Evolutionary conservation across 1,284 basidiomycete species (phyloP).

Genomic region (Austroboletus sp.): DNA sequence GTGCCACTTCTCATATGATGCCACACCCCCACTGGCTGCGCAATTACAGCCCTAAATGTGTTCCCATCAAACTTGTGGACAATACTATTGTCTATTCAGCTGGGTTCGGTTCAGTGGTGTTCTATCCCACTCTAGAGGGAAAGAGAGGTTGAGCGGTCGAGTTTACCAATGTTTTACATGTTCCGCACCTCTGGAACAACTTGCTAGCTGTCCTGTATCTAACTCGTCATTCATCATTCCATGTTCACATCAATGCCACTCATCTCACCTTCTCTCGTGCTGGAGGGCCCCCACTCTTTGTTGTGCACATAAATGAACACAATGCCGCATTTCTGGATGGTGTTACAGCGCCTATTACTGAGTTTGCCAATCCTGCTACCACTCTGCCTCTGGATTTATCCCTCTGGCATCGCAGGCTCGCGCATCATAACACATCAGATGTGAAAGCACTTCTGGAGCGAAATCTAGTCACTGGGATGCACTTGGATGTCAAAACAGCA

Average conservation of each 20-base stretch:
- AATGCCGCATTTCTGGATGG: not conserved
- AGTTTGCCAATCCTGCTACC: too few relatives aligned
- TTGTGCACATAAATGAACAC: not conserved
- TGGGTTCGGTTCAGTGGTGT: not conserved
- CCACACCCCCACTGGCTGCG: too few relatives aligned
- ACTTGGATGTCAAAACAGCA: not conserved
- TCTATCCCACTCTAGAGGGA: not conserved
- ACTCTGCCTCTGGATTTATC: constrained; percentile 9
- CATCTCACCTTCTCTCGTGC: not conserved
- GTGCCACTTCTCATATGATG: too few relatives aligned
- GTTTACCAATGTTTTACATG: too few relatives aligned
- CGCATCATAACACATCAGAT: too few relatives aligned
- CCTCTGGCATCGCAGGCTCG: too few relatives aligned
- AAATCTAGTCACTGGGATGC: too few relatives aligned
- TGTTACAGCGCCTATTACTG: too few relatives aligned
- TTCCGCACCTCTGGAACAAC: too few relatives aligned
- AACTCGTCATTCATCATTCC: too few relatives aligned
- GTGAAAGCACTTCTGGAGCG: too few relatives aligned
- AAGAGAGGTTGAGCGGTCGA: not conserved
- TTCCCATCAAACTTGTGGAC: not conserved
- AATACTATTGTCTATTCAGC: not conserved
- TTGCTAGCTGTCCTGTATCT: not conserved
- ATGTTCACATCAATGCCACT: not conserved
- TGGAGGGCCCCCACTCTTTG: not conserved
- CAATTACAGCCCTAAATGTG: too few relatives aligned